Evolutionary conservation across 495 filamentous ascomycete species (phyloP).

Genomic region (Sabuloglossum arenarium): DNA sequence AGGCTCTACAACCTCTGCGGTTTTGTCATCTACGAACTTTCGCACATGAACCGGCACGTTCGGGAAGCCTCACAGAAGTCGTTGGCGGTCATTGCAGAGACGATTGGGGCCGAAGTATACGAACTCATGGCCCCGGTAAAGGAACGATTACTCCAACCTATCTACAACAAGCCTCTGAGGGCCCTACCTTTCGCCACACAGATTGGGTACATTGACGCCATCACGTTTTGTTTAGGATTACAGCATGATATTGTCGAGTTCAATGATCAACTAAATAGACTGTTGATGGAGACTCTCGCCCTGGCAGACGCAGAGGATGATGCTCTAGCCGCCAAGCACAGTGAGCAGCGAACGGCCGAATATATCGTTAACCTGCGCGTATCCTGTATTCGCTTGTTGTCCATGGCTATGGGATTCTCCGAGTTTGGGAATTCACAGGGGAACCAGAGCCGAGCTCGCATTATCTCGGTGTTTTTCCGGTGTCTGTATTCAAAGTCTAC

Average conservation of each 20-base stretch:
- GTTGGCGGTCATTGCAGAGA: conserved; percentile 59
- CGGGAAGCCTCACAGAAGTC: conserved; percentile 63
- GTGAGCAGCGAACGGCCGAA: conserved; percentile 78
- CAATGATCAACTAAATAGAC: conserved; percentile 70
- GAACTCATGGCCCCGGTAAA: conserved; percentile 75
- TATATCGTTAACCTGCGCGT: conserved; percentile 82
- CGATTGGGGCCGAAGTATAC: conserved; percentile 53
- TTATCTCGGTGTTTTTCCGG: conserved; percentile 94
- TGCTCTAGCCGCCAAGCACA: conserved; percentile 57
- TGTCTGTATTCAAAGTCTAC: conserved; percentile 79
- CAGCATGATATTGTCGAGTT: conserved; percentile 73
- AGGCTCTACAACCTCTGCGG: conserved; percentile 55
- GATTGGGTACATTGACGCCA: conserved; percentile 94
- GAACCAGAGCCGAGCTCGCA: conserved; percentile 56
- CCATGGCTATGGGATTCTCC: conserved; percentile 75
- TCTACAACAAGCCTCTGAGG: conserved; percentile 85
- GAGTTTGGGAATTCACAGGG: conserved; percentile 56
- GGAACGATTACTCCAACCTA: conserved; percentile 62
- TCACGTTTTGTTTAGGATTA: conserved; percentile 77
- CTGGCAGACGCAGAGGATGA: conserved; percentile 90
- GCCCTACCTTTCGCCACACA: conserved; percentile 82
- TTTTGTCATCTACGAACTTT: conserved; percentile 67
- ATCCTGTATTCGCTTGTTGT: conserved; percentile 79
- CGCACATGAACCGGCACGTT: conserved; percentile 87
- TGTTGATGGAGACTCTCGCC: conserved; percentile 81